Evolutionary conservation across 352 stramenopile species (phyloP), one percentile per base, ranked within the genome.

Genomic region (Phytophthora parvispora): DNA sequence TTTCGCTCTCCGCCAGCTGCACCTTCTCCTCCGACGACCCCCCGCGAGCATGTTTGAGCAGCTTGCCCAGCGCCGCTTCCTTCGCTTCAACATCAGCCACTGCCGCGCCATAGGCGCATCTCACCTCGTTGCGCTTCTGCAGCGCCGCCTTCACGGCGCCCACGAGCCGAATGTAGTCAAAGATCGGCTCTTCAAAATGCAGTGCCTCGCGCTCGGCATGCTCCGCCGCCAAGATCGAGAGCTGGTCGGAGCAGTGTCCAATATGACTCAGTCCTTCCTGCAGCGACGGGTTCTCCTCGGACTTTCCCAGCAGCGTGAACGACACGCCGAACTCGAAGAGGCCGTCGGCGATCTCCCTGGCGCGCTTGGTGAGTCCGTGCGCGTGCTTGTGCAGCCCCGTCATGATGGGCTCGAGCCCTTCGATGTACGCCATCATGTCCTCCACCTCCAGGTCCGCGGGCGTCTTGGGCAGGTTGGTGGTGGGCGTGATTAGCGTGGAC

Each of bases 251-350:
- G 15, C 95, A 98, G 24, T 97, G 80, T 36, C 97, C 97, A 65
- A 99, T 93, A 51, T 98, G 84, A 47, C 85, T 86, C 28, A 99
- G 75, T 18, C 93, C 97, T 69, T 95, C 86, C 48, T 98, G 96
- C 31, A 99, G 73, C 49, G 88, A 96, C 65, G 92, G 84, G 31
- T 95, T 97, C 58, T 99, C 97, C 65, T 97, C 89, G 0, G 92
- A 94, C 61, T 99, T 98, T 25, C 95, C 96, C 8, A 99, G 72
- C 38, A 99, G 77, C 68, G 97, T 98, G 72, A 99, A 99, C 32
- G 97, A 91, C 32, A 99, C 87, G 22, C 97, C 97, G 78, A 99
- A 99, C 77, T 99, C 97, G 72, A 99, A 99, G 2, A 99, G 74
- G 16, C 96, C 97, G 58, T 99, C 97, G 2, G 97, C 95, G 57